These are phyloP conservation scores for Conringia planisiliqua DNA, from an alignment of 345 rosid genomes.

Conservation along the genomic window DNA sequence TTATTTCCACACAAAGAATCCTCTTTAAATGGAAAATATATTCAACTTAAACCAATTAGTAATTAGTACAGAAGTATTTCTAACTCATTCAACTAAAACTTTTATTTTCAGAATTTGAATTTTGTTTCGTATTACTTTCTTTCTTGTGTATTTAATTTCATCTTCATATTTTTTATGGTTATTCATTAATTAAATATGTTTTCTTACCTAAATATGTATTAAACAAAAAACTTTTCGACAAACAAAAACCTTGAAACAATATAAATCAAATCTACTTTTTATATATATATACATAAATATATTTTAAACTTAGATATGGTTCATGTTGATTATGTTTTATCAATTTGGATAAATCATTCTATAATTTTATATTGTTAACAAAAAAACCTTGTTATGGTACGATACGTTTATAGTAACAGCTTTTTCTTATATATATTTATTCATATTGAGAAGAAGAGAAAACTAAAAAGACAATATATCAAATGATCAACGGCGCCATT, in stretches of 20 bases:
- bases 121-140: not conserved
- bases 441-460: not conserved
- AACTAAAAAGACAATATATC: not conserved
- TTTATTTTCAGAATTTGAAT: not conserved
- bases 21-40: not conserved
- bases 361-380: too few relatives aligned
- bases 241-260: too few relatives aligned
- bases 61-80: not conserved
- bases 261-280: too few relatives aligned
- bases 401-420: too few relatives aligned
- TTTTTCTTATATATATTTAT: too few relatives aligned
- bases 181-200: not conserved
- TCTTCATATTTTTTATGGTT: not conserved
- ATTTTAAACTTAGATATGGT: too few relatives aligned
- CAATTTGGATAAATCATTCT: too few relatives aligned
- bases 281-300: too few relatives aligned
- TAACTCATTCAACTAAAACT: not conserved
- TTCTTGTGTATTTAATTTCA: not conserved
- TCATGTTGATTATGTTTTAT: too few relatives aligned
- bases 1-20: not conserved
- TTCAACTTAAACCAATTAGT: not conserved
- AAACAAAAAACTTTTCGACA: too few relatives aligned
- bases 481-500: constrained; percentile 24
- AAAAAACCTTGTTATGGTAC: too few relatives aligned
- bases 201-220: too few relatives aligned